A percentile compares a stretch with the other conserved stretches of the same genome.
Evolutionary conservation across 345 rosid genomes (phyloP).

Genomic region (Reutealis trisperma): DNA sequence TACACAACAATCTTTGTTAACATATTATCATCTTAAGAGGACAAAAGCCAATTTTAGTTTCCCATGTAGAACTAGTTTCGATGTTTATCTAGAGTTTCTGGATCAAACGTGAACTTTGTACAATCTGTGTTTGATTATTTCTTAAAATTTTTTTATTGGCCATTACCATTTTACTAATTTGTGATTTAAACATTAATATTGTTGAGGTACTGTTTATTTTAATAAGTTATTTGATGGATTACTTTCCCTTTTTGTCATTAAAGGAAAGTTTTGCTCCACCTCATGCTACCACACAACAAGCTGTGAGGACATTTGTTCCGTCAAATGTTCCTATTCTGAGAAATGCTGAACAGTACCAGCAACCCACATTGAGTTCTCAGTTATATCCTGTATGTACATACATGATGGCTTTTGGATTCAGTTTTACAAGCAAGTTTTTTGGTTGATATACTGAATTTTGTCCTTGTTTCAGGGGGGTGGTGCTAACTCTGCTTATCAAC

Average conservation of each 20-base stretch:
- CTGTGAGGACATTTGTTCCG: conserved; percentile 78
- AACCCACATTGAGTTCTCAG: conserved; percentile 69
- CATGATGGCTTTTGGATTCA: conserved; percentile 9
- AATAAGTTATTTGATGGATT: not conserved
- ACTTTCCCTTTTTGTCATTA: not conserved
- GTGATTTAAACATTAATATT: not conserved
- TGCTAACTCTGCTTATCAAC: conserved; percentile 50
- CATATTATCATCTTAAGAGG: not conserved
- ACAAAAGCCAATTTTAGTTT: not conserved
- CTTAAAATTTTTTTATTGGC: not conserved
- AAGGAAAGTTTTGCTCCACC: conserved; percentile 46
- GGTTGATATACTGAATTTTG: conserved; percentile 14
- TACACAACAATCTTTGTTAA: no score
- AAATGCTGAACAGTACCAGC: conserved; percentile 87
- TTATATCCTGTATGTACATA: conserved; percentile 68
- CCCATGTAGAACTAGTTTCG: not conserved
- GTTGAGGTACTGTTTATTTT: not conserved
- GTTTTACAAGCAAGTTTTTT: conserved; percentile 1
- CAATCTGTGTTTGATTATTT: not conserved
- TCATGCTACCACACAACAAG: conserved; percentile 52
- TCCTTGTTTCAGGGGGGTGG: conserved; percentile 55
- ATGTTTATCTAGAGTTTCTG: not conserved
- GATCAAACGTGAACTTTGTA: not conserved
- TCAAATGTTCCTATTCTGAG: conserved; percentile 71
- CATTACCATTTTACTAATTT: not conserved